These are phyloP conservation scores for Kodamaea alishanica DNA, from an alignment of 1,139 yeast species.

Conservation along the genomic window DNA sequence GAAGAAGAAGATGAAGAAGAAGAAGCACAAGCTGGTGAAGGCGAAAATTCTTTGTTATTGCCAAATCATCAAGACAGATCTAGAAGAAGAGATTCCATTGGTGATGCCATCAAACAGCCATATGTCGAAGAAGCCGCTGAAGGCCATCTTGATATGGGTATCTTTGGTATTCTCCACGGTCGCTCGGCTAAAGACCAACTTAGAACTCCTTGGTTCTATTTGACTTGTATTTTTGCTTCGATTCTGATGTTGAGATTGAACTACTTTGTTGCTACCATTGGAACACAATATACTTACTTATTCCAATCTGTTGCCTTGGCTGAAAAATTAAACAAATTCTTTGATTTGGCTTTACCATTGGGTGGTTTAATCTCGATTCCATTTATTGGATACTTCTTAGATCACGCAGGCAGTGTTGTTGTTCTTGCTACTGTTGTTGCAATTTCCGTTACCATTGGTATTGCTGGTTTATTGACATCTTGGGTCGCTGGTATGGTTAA, in stretches of 20 bases:
- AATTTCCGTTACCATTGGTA: constrained; percentile 34
- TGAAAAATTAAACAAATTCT: constrained; percentile 31
- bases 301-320: constrained; percentile 29
- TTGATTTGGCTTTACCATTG: constrained; percentile 45
- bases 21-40: constrained; percentile 7
- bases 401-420: constrained; percentile 32
- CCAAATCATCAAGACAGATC: constrained; percentile 1
- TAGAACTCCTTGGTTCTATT: constrained; percentile 41
- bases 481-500: constrained; percentile 31
- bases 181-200: constrained; percentile 39
- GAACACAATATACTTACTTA: constrained; percentile 42
- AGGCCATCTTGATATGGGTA: constrained; percentile 32
- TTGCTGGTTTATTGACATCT: constrained; percentile 34
- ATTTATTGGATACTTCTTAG: constrained; percentile 40
- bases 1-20: constrained; percentile 25
- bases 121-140: constrained; percentile 40
- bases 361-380: constrained; percentile 45
- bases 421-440: constrained; percentile 30
- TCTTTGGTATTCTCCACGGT: constrained; percentile 45
- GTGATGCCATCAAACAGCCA: constrained; percentile 46
- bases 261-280: constrained; percentile 46
- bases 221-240: constrained; percentile 38
- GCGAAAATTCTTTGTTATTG: constrained; percentile 1
- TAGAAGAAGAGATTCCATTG: constrained; percentile 40
- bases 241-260: constrained; percentile 44